A percentile compares a stretch with the other conserved stretches of the same genome.
phyloP scores from a whole-genome alignment of 148 eudicot species.

The Vaccinium vitisidaea region DNA sequence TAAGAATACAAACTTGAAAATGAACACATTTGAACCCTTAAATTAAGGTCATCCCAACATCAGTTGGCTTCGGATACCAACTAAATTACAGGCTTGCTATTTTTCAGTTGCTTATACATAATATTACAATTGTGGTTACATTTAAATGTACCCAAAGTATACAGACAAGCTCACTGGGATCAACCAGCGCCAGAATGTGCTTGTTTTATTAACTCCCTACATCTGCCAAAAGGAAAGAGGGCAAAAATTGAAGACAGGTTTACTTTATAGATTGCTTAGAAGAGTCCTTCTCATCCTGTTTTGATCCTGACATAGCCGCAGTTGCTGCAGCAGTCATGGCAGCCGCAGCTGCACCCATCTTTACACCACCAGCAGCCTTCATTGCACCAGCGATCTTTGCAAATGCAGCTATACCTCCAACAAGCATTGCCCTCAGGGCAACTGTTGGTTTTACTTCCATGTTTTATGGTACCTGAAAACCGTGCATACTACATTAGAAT shows the following conservation, averaged over 20 bases:
- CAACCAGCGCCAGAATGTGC: not conserved
- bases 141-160: not conserved
- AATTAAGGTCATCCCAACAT: not conserved
- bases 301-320: conserved; percentile 70
- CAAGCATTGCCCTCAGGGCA: conserved; percentile 81
- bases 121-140: not conserved
- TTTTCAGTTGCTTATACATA: not conserved
- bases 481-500: not conserved
- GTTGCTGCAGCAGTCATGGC: conserved; percentile 91
- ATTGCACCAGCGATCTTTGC: conserved; percentile 72
- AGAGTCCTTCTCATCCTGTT: conserved; percentile 52
- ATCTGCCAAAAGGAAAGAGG: not conserved
- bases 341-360: conserved; percentile 84
- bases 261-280: conserved; percentile 31
- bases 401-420: conserved; percentile 89
- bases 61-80: not conserved
- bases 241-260: not conserved
- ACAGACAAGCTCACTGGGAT: not conserved
- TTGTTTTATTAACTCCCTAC: conserved; percentile 7
- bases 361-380: conserved; percentile 89
- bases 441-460: conserved; percentile 87
- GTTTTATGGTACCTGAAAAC: conserved; percentile 21
- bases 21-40: not conserved
- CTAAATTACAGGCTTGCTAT: not conserved
- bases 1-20: not conserved